These are phyloP conservation scores for Paraphaeosphaeria minitans DNA, from an alignment of 2,329 filamentous ascomycete genomes.

Conservation along the genomic window DNA sequence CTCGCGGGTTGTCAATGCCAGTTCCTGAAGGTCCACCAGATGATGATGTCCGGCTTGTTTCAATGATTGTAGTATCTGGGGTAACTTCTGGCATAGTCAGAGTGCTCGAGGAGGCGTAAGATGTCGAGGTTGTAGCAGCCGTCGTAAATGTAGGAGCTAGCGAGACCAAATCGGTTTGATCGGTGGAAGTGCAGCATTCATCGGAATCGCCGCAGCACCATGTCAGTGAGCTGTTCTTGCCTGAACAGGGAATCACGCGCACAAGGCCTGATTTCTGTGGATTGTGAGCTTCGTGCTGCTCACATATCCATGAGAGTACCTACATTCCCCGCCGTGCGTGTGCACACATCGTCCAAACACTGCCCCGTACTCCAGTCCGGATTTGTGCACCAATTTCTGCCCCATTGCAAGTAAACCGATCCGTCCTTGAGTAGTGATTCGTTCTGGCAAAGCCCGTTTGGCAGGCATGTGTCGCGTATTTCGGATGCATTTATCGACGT, in stretches of 20 bases:
- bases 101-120: background rate
- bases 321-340: background rate
- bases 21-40: background rate
- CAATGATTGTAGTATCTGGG: background rate
- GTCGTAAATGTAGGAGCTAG: background rate
- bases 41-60: background rate
- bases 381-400: background rate
- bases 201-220: conserved; percentile 2
- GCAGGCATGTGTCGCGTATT: conserved; percentile 8
- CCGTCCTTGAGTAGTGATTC: background rate
- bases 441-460: conserved; percentile 10
- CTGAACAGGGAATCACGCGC: background rate
- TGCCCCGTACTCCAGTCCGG: background rate
- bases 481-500: background rate
- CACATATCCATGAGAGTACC: background rate
- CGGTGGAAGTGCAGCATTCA: background rate
- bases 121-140: background rate
- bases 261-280: no score
- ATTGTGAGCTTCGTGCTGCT: background rate
- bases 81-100: background rate
- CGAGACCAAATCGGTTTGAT: background rate
- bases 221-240: background rate
- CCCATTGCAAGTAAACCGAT: background rate
- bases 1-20: background rate
- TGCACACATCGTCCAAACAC: conserved; percentile 2